Evolutionary conservation across 768 basidiomycete species (phyloP).

Genomic region (Pulveroboletus frians): DNA sequence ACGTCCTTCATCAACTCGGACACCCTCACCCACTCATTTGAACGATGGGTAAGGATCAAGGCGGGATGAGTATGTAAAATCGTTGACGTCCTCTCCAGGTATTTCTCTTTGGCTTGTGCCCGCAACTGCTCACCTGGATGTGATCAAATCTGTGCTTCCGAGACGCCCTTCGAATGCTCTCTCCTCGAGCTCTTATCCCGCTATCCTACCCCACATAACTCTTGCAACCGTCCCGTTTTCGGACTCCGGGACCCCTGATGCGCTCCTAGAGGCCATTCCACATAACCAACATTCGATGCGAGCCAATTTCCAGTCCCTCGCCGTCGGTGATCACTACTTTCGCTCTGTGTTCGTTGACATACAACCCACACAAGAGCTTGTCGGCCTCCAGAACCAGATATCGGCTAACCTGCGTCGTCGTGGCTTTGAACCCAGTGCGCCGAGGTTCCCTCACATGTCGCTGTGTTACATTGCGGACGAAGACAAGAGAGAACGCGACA

Average conservation of each 20-base stretch:
- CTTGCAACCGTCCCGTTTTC: constrained; percentile 42
- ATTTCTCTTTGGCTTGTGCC: constrained; percentile 72
- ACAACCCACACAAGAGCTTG: constrained; percentile 40
- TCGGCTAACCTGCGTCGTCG: constrained; percentile 32
- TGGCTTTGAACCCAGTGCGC: constrained; percentile 42
- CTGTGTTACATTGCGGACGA: constrained; percentile 66
- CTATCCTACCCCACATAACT: constrained; percentile 68
- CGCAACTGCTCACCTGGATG: constrained; percentile 35
- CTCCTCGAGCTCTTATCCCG: constrained; percentile 47
- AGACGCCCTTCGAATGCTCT: constrained; percentile 18
- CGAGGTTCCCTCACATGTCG: constrained; percentile 67
- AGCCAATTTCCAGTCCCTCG: constrained; percentile 49
- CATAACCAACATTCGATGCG: constrained; percentile 30
- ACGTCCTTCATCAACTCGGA: not conserved
- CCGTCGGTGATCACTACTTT: constrained; percentile 59
- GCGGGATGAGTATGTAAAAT: not conserved
- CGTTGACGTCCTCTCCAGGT: constrained; percentile 35
- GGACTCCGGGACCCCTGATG: not conserved
- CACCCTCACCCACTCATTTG: not conserved
- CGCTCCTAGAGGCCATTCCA: constrained; percentile 40
- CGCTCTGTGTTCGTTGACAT: constrained; percentile 63
- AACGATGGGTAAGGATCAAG: constrained; percentile 22
- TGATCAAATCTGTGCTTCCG: constrained; percentile 47
- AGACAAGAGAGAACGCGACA: constrained; percentile 53
- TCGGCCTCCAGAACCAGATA: constrained; percentile 45